Percentiles rank a stretch among this genome's conserved stretches.
Conservation (phyloP, 169 alveolate genomes). For the Babesia caballi region DNA sequence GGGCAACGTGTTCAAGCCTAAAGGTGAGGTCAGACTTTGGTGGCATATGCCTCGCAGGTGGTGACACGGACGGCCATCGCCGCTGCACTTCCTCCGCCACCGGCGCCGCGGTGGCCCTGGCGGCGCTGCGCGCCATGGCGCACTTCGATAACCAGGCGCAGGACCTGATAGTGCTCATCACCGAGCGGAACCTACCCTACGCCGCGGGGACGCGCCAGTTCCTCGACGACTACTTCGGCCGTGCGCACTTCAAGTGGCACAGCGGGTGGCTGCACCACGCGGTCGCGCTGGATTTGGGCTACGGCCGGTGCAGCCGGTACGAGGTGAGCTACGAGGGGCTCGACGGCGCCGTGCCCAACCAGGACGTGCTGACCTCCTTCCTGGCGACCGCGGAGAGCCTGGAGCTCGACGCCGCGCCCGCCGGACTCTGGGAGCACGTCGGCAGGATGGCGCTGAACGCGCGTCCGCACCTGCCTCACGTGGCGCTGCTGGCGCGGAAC, state of each 20-base stretch:
- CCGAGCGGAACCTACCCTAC: conserved; percentile 47
- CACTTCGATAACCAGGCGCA: conserved; percentile 36
- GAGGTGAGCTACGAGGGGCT: conserved; percentile 52
- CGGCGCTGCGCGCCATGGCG: conserved; percentile 21
- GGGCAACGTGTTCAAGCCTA: background rate
- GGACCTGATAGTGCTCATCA: conserved; percentile 45
- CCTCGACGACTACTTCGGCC: conserved; percentile 49
- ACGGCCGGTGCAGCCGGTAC: conserved; percentile 41
- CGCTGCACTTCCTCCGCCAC: conserved; percentile 9
- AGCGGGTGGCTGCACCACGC: conserved; percentile 57
- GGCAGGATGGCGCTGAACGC: conserved; percentile 46
- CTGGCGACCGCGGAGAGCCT: background rate
- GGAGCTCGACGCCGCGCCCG: conserved; percentile 2
- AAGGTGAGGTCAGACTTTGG: background rate
- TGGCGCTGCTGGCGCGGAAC: conserved; percentile 45
- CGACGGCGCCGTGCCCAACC: conserved; percentile 58
- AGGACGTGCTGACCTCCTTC: conserved; percentile 40
- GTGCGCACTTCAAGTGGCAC: conserved; percentile 22
- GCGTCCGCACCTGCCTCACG: conserved; percentile 42
- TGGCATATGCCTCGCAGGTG: background rate
- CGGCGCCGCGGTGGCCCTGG: conserved; percentile 15
- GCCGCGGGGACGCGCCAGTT: conserved; percentile 63
- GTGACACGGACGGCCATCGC: background rate
- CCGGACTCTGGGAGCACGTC: conserved; percentile 32
- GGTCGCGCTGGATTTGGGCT: conserved; percentile 50